Base-by-base conservation (phyloP, 192 early-diverging fungal genomes). In the Chytriomyces sp. region DNA sequence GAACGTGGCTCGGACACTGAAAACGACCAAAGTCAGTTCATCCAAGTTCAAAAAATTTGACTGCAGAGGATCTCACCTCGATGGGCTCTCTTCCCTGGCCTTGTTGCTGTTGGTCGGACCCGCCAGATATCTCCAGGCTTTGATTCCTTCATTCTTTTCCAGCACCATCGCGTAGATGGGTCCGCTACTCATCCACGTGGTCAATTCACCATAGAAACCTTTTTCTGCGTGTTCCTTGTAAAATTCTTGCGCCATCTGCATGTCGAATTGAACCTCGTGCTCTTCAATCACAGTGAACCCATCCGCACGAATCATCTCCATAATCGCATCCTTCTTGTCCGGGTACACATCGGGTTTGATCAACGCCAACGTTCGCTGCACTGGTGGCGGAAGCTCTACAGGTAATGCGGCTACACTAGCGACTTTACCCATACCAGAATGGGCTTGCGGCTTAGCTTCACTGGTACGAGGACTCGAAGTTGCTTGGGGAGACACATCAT, bases 101-200 rank as follows among this genome's bases (percentile, higher is more conserved):
- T 90, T 90, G 49, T 83, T 68, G 0, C 87, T 80, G 72, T 90
- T 89, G 3, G 88, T 90, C 7, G 89, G 89, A 2, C 89, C 89
- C 5, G 83, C 82, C 5, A 91, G 70, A 49, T 83, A 67, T 49
- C 88, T 67, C 89, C 89, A 91, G 0, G 82, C 88, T 44, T 72
- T 74, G 50, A 91, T 82, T 23, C 83, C 89, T 28, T 78, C 77
- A 45, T 76, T 79, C 60, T 86, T 87, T 75, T 91, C 88, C 59
- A 91, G 67, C 2, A 86, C 82, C 76, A 91, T 73, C 3, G 88
- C 88, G 70, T 88, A 89, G 50, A 90, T 86, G 6, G 87, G 84
- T 6, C 79, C 78, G 60, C 87, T 89, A 50, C 79, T 82, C 79
- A 83, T 78, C 73, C 80, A 81, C 3, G 49, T 72, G 5, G 82